phyloP scores from a whole-genome alignment of 75 land plant species.

The Pinus tabuliformis region DNA sequence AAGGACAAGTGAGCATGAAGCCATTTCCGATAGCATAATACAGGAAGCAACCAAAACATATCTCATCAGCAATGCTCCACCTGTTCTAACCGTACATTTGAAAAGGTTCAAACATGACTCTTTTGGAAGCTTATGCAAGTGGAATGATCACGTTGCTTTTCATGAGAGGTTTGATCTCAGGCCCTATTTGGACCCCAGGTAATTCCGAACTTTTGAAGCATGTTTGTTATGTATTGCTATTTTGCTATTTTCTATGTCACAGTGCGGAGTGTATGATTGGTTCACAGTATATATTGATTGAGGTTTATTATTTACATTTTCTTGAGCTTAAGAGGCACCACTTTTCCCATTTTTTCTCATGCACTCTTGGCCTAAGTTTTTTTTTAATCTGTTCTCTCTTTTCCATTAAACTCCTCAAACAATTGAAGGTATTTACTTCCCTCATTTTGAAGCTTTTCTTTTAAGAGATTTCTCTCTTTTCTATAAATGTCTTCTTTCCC shows the following conservation, averaged over 20 bases:
- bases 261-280: too few relatives aligned
- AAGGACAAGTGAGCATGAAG: conserved; percentile 17
- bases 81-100: conserved; percentile 74
- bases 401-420: not conserved
- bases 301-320: too few relatives aligned
- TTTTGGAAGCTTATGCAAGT: conserved; percentile 78
- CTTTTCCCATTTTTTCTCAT: too few relatives aligned
- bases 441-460: too few relatives aligned
- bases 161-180: conserved; percentile 59
- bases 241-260: not conserved
- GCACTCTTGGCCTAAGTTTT: too few relatives aligned
- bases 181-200: conserved; percentile 80
- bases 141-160: conserved; percentile 76
- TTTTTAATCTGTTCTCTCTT: not conserved
- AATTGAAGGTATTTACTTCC: too few relatives aligned
- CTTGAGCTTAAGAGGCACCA: too few relatives aligned
- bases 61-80: conserved; percentile 71
- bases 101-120: conserved; percentile 87
- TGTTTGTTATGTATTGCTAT: not conserved
- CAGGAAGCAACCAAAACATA: conserved; percentile 79
- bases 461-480: too few relatives aligned
- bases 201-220: not conserved
- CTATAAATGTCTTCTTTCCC: too few relatives aligned
- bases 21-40: conserved; percentile 33
- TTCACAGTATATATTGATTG: too few relatives aligned